phyloP scores from a whole-genome alignment of 2,329 filamentous ascomycete species.

The Paraphaeosphaeria sporulosa region DNA sequence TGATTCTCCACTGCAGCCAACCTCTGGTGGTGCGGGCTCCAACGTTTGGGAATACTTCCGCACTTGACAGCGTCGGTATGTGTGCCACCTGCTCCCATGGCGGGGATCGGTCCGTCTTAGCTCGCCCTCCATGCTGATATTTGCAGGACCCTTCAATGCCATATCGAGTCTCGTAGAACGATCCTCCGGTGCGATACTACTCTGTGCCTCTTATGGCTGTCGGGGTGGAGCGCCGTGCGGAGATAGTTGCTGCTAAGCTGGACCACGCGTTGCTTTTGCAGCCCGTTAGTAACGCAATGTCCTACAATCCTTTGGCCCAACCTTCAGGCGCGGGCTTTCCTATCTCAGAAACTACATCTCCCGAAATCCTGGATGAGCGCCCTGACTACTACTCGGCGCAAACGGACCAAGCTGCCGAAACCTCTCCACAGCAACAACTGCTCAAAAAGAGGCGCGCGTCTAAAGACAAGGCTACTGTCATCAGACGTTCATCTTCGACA shows the following conservation, averaged over 20 bases:
- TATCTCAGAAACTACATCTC: constrained; percentile 31
- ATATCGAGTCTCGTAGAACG: constrained; percentile 29
- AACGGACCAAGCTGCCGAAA: constrained; percentile 25
- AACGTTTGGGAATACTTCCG: constrained; percentile 44
- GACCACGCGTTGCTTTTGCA: constrained; percentile 43
- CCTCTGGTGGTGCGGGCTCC: constrained; percentile 45
- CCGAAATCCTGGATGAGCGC: constrained; percentile 32
- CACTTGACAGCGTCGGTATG: constrained; percentile 40
- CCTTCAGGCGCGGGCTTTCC: constrained; percentile 37
- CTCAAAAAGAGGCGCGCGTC: constrained; percentile 48
- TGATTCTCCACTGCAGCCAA: constrained; percentile 38
- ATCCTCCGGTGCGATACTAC: constrained; percentile 37
- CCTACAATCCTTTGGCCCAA: constrained; percentile 41
- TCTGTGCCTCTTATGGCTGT: constrained; percentile 48
- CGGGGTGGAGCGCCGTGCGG: constrained; percentile 45
- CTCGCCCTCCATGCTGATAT: constrained; percentile 37
- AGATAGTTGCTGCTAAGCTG: constrained; percentile 43
- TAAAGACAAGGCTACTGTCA: constrained; percentile 50
- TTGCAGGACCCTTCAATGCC: constrained; percentile 40
- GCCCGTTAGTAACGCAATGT: constrained; percentile 44
- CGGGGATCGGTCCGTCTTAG: constrained; percentile 29
- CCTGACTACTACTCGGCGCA: constrained; percentile 29
- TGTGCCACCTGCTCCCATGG: constrained; percentile 29
- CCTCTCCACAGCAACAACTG: constrained; percentile 32
- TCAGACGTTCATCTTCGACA: constrained; percentile 56